phyloP scores from a whole-genome alignment of 139 green algal species.

The Haematococcus lacustris region DNA sequence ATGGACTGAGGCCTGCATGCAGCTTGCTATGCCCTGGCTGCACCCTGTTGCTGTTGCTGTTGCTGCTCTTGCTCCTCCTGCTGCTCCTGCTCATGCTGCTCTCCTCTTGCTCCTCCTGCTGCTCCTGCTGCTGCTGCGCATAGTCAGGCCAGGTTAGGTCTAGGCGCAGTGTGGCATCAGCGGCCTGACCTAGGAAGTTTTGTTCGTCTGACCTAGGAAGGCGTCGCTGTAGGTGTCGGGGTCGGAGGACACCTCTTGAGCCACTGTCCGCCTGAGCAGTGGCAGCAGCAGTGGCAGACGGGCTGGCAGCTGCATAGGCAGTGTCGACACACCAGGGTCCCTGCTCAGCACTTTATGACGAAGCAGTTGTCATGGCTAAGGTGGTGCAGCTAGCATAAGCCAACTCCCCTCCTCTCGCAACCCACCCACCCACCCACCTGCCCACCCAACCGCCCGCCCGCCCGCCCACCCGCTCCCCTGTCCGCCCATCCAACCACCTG shows the following conservation, averaged over 20 bases:
- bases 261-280: slow-evolving; percentile 23
- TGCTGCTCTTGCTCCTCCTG: no score
- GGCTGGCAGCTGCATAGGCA: neutral
- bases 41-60: neutral
- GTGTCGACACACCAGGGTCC: neutral
- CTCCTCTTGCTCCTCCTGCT: no score
- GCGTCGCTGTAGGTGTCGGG: slow-evolving; percentile 29
- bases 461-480: no score
- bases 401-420: no score
- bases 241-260: slow-evolving; percentile 39
- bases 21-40: neutral
- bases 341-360: neutral
- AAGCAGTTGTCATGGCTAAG: neutral
- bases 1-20: neutral
- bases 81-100: neutral
- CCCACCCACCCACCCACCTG: no score
- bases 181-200: neutral
- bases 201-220: slow-evolving; percentile 29
- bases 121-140: no score
- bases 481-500: no score
- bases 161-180: no score
- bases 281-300: neutral
- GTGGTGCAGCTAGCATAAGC: no score
- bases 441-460: no score
- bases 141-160: no score